phyloP scores from a whole-genome alignment of 805 yeast genomes.

The Lipomyces lipofer region DNA sequence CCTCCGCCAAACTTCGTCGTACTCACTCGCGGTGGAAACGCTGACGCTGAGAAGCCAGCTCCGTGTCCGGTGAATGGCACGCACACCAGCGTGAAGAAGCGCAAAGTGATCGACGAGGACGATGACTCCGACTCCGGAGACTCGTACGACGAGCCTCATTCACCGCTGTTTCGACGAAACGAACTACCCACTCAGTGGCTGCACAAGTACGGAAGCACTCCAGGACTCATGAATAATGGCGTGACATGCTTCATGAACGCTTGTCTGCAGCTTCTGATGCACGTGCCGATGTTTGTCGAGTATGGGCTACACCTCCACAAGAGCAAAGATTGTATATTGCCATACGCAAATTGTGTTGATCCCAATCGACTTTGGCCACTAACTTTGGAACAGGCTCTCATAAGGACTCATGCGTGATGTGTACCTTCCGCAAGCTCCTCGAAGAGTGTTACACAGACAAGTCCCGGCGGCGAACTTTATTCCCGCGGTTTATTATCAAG shows the following conservation, averaged over 20 bases:
- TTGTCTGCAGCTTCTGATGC: conserved; percentile 87
- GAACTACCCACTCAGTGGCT: conserved; percentile 20
- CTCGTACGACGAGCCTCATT: conserved; percentile 16
- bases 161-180: conserved; percentile 16
- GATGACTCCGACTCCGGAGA: conserved; percentile 7
- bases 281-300: conserved; percentile 86
- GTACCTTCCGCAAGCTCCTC: conserved; percentile 26
- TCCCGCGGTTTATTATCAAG: conserved; percentile 75
- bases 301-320: conserved; percentile 67
- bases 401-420: conserved; percentile 28
- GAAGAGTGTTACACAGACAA: conserved; percentile 24
- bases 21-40: conserved; percentile 5
- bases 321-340: conserved; percentile 48
- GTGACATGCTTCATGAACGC: conserved; percentile 97
- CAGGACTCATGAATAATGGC: conserved; percentile 83
- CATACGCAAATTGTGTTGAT: background rate
- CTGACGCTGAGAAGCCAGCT: background rate
- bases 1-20: conserved; percentile 22
- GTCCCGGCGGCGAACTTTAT: conserved; percentile 21
- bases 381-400: conserved; percentile 2
- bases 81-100: background rate
- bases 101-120: conserved; percentile 1
- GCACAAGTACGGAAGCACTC: conserved; percentile 15
- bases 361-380: conserved; percentile 39
- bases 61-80: background rate